phyloP scores from a whole-genome alignment of 495 filamentous ascomycete species.

The Ramalina intermedia region DNA sequence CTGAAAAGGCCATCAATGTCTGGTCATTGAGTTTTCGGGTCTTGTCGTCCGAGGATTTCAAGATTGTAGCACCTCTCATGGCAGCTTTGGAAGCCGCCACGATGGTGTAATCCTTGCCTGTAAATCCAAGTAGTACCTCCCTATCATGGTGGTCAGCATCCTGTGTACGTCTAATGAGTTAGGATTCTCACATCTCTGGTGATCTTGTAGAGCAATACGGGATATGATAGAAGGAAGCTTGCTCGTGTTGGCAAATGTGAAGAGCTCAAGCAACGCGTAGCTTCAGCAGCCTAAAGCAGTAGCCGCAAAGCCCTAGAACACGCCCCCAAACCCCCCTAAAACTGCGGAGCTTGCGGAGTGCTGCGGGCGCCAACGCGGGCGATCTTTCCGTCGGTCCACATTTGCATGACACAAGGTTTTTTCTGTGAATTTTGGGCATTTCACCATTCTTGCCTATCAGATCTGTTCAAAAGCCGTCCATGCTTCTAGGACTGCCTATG shows the following conservation, averaged over 20 bases:
- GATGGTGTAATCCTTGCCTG: conserved; percentile 97
- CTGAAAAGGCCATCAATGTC: conserved; percentile 90
- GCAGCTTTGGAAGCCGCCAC: conserved; percentile 93
- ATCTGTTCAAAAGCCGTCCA: neutral
- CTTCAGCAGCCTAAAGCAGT: neutral
- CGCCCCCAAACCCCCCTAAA: no score
- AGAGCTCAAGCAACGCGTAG: conserved; percentile 6
- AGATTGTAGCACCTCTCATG: conserved; percentile 90
- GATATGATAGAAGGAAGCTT: neutral
- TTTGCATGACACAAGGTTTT: no score
- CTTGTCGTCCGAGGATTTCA: conserved; percentile 96
- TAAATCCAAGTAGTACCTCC: conserved; percentile 97
- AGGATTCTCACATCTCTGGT: conserved; percentile 2
- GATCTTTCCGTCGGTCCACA: no score
- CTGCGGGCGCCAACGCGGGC: no score
- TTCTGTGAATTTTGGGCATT: no score
- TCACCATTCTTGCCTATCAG: no score
- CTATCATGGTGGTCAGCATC: conserved; percentile 28
- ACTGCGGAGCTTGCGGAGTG: no score
- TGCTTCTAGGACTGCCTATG: neutral
- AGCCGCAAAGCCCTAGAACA: no score
- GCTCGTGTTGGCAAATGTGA: neutral
- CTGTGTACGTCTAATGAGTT: neutral
- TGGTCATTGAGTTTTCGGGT: conserved; percentile 79
- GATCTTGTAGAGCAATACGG: neutral